Percentiles rank a stretch among this genome's conserved stretches.
Conservation (phyloP, 768 basidiomycete species). For the Amanita brunnescens region DNA sequence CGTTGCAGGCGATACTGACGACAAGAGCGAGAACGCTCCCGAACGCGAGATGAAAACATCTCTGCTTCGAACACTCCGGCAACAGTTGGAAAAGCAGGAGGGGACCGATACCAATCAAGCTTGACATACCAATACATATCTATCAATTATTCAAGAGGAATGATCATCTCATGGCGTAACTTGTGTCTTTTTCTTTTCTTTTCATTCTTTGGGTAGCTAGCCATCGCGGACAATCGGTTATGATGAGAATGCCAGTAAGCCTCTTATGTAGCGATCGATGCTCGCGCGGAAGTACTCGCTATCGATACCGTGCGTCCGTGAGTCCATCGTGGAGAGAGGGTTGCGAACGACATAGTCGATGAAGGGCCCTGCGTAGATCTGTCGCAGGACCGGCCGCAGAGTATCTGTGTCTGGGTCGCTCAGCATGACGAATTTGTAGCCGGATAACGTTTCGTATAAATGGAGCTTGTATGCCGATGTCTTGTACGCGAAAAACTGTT, state of each 20-base stretch:
- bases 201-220: no score
- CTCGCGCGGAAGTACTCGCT: constrained; percentile 86
- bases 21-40: constrained; percentile 49
- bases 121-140: constrained; percentile 6
- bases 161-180: constrained; percentile 5
- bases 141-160: constrained; percentile 4
- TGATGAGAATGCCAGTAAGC: constrained; percentile 37
- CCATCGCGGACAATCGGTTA: no score
- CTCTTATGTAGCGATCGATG: constrained; percentile 66
- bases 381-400: constrained; percentile 72
- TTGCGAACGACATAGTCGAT: constrained; percentile 91
- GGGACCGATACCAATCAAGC: constrained; percentile 8
- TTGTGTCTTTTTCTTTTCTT: not conserved
- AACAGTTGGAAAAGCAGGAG: constrained; percentile 66
- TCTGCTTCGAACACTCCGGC: constrained; percentile 74
- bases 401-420: constrained; percentile 82
- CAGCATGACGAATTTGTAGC: constrained; percentile 94
- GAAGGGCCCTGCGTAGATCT: constrained; percentile 91
- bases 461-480: constrained; percentile 93
- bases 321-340: constrained; percentile 80
- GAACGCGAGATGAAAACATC: constrained; percentile 83
- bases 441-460: constrained; percentile 83
- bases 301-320: constrained; percentile 76
- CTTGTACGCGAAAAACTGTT: constrained; percentile 83
- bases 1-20: constrained; percentile 74